A percentile compares a stretch with the other conserved stretches of the same genome.
phyloP scores from a whole-genome alignment of 768 basidiomycete genomes.

The Suillus sp. region DNA sequence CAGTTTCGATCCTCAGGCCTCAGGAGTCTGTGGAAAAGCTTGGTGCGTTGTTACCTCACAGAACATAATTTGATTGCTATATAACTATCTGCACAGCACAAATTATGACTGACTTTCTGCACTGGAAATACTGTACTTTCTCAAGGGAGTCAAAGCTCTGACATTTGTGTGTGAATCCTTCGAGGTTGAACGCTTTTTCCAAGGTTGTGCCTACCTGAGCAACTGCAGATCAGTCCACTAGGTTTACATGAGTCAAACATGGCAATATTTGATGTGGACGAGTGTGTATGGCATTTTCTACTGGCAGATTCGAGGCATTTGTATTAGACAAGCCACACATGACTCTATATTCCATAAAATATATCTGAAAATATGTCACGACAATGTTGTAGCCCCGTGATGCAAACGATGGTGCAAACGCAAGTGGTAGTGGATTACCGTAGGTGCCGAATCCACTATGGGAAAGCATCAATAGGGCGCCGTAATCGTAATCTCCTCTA shows the following conservation, averaged over 20 bases:
- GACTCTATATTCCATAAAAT: background rate
- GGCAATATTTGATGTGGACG: background rate
- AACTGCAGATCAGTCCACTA: background rate
- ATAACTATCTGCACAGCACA: background rate
- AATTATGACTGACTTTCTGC: background rate
- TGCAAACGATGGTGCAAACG: background rate
- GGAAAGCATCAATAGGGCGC: background rate
- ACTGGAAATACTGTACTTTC: background rate
- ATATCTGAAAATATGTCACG: background rate
- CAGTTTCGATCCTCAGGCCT: slow-evolving; percentile 19
- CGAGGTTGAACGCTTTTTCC: background rate
- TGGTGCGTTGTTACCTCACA: slow-evolving; percentile 21
- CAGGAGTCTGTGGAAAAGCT: slow-evolving; percentile 31
- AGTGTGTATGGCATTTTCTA: background rate
- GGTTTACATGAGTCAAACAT: background rate
- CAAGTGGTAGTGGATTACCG: background rate
- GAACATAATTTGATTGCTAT: background rate
- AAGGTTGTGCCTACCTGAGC: background rate
- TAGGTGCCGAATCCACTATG: background rate
- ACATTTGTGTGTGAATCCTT: background rate
- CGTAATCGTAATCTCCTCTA: background rate
- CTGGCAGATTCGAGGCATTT: background rate
- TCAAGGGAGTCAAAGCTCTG: background rate
- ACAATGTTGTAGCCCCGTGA: background rate
- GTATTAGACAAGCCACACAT: background rate